phyloP scores from a whole-genome alignment of 192 early-diverging fungal genomes.

The Phlyctochytrium arcticum region DNA sequence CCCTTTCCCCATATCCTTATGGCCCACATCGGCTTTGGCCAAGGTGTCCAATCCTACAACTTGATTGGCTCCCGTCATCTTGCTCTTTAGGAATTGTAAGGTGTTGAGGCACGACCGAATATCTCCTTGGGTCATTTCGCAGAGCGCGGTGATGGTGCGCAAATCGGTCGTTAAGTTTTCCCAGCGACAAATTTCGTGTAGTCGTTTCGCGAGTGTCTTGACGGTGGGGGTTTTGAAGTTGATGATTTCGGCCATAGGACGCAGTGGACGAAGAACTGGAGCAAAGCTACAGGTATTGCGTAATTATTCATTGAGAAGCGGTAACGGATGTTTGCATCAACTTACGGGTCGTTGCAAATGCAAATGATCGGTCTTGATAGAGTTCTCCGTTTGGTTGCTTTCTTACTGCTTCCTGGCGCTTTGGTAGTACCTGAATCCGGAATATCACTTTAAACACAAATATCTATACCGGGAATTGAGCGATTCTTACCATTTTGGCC shows the following conservation, averaged over 20 bases:
- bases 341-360: slow-evolving; percentile 92
- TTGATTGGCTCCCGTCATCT: not conserved
- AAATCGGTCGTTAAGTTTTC: slow-evolving; percentile 74
- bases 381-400: slow-evolving; percentile 17
- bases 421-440: too few species aligned
- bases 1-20: slow-evolving; percentile 77
- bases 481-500: too few species aligned
- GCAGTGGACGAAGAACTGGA: slow-evolving; percentile 78
- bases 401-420: too few species aligned
- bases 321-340: not conserved
- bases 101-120: slow-evolving; percentile 85
- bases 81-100: slow-evolving; percentile 58
- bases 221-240: slow-evolving; percentile 64
- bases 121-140: slow-evolving; percentile 79
- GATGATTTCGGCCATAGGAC: slow-evolving; percentile 69
- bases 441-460: too few species aligned
- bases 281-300: slow-evolving; percentile 61
- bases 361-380: slow-evolving; percentile 93
- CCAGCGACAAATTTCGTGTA: slow-evolving; percentile 73
- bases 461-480: too few species aligned
- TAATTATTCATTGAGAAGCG: not conserved
- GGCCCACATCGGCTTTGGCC: slow-evolving; percentile 44
- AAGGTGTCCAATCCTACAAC: slow-evolving; percentile 36
- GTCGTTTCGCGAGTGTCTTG: slow-evolving; percentile 62
- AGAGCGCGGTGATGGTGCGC: slow-evolving; percentile 68